These are phyloP conservation scores for Paratinospora sagittata DNA, from an alignment of 164 flowering plant species.

Conservation along the genomic window DNA sequence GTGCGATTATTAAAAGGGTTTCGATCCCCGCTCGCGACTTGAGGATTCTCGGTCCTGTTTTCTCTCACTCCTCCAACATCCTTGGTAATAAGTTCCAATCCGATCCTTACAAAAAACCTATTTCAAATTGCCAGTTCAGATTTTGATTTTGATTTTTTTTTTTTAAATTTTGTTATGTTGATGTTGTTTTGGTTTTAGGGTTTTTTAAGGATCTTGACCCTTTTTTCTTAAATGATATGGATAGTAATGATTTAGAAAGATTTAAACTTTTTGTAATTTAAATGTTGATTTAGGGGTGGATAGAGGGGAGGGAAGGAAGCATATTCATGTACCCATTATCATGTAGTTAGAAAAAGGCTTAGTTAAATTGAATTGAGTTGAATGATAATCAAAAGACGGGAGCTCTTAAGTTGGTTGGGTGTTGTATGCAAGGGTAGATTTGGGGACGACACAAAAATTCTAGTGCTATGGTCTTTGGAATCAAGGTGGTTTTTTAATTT, in stretches of 20 bases:
- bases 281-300: too few species aligned
- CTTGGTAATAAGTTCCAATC: conserved; percentile 46
- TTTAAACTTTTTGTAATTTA: too few species aligned
- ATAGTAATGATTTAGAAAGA: too few species aligned
- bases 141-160: not conserved
- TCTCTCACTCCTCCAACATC: conserved; percentile 88
- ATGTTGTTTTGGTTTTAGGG: not conserved
- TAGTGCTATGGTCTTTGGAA: not conserved
- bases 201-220: too few species aligned
- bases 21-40: conserved; percentile 86
- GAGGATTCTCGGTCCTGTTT: conserved; percentile 94
- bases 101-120: too few species aligned
- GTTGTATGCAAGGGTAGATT: not conserved
- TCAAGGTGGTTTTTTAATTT: not conserved
- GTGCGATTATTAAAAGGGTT: conserved; percentile 53
- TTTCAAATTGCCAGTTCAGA: not conserved
- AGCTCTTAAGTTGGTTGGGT: not conserved
- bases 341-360: too few species aligned
- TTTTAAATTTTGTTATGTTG: not conserved
- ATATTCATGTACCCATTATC: too few species aligned
- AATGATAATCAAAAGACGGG: not conserved
- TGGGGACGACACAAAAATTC: not conserved
- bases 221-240: too few species aligned
- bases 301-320: too few species aligned
- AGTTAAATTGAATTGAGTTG: not conserved